Base-by-base conservation (phyloP, 352 stramenopile genomes). In the Phytophthora kernoviae region DNA sequence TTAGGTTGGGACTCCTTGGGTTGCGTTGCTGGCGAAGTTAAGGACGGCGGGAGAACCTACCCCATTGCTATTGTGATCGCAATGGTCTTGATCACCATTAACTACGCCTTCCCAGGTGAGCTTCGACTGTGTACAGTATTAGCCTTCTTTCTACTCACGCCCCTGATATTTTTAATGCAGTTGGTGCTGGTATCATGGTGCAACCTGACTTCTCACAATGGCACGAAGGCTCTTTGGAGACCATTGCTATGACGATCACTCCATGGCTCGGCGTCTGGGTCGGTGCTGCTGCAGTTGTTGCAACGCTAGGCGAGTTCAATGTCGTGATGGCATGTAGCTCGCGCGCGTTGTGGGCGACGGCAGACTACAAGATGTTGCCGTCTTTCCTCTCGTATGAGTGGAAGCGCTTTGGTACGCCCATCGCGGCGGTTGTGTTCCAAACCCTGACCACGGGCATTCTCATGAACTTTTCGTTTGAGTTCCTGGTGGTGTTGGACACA, bases 401-500 rank as follows among this genome's bases (percentile, higher is more conserved):
- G 81, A 58, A 82, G 37, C 83, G 84, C 44, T 94, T 92, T 37
- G 81, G 79, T 27, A 93, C 86, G 22, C 86, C 86, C 0, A 86
- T 95, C 55, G 81, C 84, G 0, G 84, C 86, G 9, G 70, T 95
- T 26, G 52, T 91, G 32, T 87, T 92, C 53, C 84, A 95, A 62
- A 90, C 84, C 0, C 4, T 77, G 59, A 92, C 84, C 41, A 92
- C 82, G 0, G 80, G 75, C 12, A 50, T 92, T 33, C 80, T 95
- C 49, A 95, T 95, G 86, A 91, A 77, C 56, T 93, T 91, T 46
- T 91, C 81, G 26, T 95, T 95, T 48, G 75, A 87, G 66, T 85
- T 87, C 32, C 68, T 94, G 34, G 86, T 93, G 17, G 77, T 93
- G 12, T 57, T 94, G 9, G 86, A 94, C 62, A 95, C 86, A 0